phyloP scores from a whole-genome alignment of 2,329 filamentous ascomycete genomes.

The Phialocephala subalpina region DNA sequence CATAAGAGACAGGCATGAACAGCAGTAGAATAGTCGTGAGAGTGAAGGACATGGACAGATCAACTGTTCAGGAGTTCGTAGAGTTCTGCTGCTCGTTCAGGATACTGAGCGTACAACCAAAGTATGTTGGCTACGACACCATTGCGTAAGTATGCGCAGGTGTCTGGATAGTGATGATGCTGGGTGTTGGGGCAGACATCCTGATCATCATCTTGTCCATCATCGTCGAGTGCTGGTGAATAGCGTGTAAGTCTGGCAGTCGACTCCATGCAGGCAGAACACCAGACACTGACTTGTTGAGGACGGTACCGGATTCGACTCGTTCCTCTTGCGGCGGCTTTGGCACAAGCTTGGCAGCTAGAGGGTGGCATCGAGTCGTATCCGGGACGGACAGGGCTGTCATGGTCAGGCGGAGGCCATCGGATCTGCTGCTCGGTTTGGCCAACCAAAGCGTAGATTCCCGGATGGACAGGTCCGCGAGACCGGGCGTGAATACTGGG shows the following conservation, averaged over 20 bases:
- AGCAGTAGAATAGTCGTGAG: not conserved
- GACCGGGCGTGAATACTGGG: not conserved
- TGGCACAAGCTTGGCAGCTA: slow-evolving; percentile 11
- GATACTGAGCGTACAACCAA: slow-evolving; percentile 18
- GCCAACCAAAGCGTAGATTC: not conserved
- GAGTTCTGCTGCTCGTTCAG: slow-evolving; percentile 2
- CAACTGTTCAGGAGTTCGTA: slow-evolving; percentile 15
- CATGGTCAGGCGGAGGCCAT: slow-evolving; percentile 20
- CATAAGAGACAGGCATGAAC: too few relatives aligned
- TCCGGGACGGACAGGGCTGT: not conserved
- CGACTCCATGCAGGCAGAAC: slow-evolving; percentile 4
- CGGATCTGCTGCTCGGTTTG: slow-evolving; percentile 10
- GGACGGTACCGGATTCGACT: slow-evolving; percentile 7
- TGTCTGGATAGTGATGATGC: slow-evolving; percentile 13
- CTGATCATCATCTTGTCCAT: slow-evolving; percentile 4
- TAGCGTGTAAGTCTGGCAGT: slow-evolving; percentile 7
- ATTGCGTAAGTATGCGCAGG: slow-evolving; percentile 8
- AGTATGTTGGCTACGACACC: slow-evolving; percentile 10
- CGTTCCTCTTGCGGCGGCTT: slow-evolving; percentile 10
- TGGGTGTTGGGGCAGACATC: not conserved
- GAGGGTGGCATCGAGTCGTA: slow-evolving; percentile 7
- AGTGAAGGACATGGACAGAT: slow-evolving; percentile 6
- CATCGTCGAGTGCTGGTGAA: slow-evolving; percentile 8
- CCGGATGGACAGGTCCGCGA: not conserved
- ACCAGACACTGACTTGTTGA: slow-evolving; percentile 12